Base-by-base conservation (phyloP, 805 yeast species). In the Candida krabiensis region DNA sequence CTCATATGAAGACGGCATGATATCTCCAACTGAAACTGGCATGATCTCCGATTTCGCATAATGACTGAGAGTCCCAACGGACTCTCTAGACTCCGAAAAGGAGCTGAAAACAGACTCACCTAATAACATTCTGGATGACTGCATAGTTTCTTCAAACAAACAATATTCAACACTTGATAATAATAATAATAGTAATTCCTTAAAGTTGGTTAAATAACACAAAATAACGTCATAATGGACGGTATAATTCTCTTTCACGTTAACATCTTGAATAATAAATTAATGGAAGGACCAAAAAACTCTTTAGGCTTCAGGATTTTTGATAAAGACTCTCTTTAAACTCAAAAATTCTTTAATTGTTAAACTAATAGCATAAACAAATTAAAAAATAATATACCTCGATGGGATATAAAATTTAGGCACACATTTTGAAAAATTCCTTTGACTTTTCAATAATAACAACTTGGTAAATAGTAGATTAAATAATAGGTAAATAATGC, bases 61-160 rank as follows among this genome's bases (percentile, higher is more conserved):
- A n/a, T n/a, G n/a, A n/a, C n/a, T n/a, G n/a, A n/a, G n/a, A 21
- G 24, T 21, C 24, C 9, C n/a, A 19, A 22, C 33, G 9, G 21
- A 28, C 18, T 26, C 22, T n/a, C n/a, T n/a, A 13, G 47, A 37
- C 33, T 43, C 46, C n/a, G 46, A 38, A 25, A 47, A 42, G 28
- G 56, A 46, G 35, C 51, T 55, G 46, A 62, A 61, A 22, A 60
- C 52, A 9, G 61, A 56, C 49, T 61, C 66, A 44, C 66, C 66
- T 46, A 62, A 48, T 41, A 59, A 44, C 56, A 61, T 50, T 8
- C 51, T 48, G 37, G 46, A 22, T 23, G 45, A 41, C 41, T 41
- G 50, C 40, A 41, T 47, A 34, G 29, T 24, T 30, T 19, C 22
- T 38, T 23, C 28, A 35, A 35, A 25, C 36, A n/a, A n/a, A n/a